Evolutionary conservation across 192 early-diverging fungal genomes (phyloP).

Genomic region (Linnemannia hyalina): DNA sequence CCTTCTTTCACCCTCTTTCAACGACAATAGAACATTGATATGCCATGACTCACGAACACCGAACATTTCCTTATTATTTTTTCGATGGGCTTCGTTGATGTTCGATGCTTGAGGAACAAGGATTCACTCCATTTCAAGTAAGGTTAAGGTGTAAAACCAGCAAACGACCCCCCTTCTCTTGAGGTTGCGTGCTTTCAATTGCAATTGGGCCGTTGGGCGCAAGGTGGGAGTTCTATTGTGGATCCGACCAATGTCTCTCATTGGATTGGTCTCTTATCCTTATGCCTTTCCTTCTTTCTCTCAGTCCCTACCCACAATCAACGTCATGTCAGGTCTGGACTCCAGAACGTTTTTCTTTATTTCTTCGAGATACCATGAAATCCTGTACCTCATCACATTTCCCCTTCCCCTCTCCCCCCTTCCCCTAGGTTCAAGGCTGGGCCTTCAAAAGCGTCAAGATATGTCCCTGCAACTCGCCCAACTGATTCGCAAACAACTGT

Average conservation of each 20-base stretch:
- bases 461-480: slow-evolving; percentile 1
- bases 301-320: no score
- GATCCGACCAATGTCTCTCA: neutral
- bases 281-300: no score
- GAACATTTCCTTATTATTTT: neutral
- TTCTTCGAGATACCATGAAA: no score
- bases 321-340: no score
- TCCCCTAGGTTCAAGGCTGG: no score
- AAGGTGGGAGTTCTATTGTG: neutral
- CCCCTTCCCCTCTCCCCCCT: no score
- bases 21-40: neutral
- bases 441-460: neutral
- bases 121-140: slow-evolving; percentile 3
- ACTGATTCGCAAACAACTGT: neutral
- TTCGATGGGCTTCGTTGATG: neutral
- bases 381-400: no score
- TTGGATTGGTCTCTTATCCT: neutral
- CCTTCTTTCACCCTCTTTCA: no score
- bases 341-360: no score
- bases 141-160: neutral
- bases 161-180: neutral
- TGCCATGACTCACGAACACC: neutral
- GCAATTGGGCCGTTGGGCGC: neutral
- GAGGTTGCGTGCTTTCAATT: neutral
- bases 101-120: neutral